Conservation (phyloP, 164 flowering plant genomes). For the Vitis cinerea region DNA sequence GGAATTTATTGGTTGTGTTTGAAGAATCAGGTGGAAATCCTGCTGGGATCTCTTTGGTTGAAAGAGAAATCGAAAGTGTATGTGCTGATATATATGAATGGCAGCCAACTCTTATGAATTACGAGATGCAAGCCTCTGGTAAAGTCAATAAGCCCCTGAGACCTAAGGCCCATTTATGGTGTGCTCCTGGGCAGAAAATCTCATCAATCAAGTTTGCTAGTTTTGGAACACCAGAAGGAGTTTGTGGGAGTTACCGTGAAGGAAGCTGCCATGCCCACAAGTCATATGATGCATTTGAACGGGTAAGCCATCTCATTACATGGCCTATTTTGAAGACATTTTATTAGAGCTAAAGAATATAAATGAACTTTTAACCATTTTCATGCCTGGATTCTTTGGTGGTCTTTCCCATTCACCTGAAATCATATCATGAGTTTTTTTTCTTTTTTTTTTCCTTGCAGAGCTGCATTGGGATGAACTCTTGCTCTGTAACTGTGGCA, state of each 20-base stretch:
- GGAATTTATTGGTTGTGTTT: slow-evolving; percentile 72
- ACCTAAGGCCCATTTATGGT: slow-evolving; percentile 81
- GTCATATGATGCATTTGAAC: slow-evolving; percentile 77
- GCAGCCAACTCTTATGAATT: slow-evolving; percentile 76
- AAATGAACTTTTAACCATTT: not conserved
- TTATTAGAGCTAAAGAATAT: no score
- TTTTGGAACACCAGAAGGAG: slow-evolving; percentile 92
- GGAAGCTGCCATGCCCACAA: slow-evolving; percentile 91
- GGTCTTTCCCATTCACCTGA: not conserved
- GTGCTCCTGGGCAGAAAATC: slow-evolving; percentile 82
- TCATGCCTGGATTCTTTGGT: not conserved
- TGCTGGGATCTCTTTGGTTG: slow-evolving; percentile 61
- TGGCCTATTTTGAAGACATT: no score
- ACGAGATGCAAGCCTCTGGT: slow-evolving; percentile 62
- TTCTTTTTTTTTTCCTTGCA: slow-evolving; percentile 36
- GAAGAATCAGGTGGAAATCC: slow-evolving; percentile 87
- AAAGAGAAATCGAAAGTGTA: slow-evolving; percentile 66
- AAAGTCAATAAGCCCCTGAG: slow-evolving; percentile 58
- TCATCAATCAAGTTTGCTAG: slow-evolving; percentile 90
- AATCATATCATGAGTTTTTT: no score
- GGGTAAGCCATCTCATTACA: slow-evolving; percentile 32
- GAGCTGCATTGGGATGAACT: slow-evolving; percentile 82
- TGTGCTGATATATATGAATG: slow-evolving; percentile 87
- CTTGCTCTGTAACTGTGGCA: slow-evolving; percentile 72
- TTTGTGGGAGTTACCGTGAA: slow-evolving; percentile 76